These are phyloP conservation scores for Pilaira anomala DNA, from an alignment of 192 early-diverging fungal species.

Conservation along the genomic window DNA sequence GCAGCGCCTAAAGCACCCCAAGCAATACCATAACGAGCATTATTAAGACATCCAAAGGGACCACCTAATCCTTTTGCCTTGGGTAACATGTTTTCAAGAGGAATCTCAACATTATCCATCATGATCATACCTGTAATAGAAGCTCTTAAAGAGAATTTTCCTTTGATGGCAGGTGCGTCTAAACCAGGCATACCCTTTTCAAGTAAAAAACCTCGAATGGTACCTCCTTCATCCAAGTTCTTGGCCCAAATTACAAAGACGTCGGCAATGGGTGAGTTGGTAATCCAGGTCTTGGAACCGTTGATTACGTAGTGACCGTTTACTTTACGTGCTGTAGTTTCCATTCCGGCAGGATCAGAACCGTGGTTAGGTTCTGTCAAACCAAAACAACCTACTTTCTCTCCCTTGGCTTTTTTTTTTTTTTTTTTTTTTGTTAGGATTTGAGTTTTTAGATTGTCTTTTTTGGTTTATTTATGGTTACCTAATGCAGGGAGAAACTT, in stretches of 20 bases:
- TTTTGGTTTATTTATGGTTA: conserved; percentile 29
- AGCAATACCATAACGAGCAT: conserved; percentile 93
- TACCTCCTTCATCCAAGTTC: conserved; percentile 65
- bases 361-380: conserved; percentile 98
- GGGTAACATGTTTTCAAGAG: conserved; percentile 87
- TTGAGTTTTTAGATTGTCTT: conserved; percentile 4
- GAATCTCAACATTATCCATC: conserved; percentile 97
- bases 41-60: conserved; percentile 97
- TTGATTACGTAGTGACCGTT: conserved; percentile 74
- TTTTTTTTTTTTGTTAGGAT: no score
- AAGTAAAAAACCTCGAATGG: conserved; percentile 92
- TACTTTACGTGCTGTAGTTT: conserved; percentile 77
- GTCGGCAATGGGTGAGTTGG: conserved; percentile 97
- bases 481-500: conserved; percentile 89
- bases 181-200: conserved; percentile 85
- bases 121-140: conserved; percentile 97
- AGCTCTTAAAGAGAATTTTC: conserved; percentile 93
- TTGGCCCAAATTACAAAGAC: conserved; percentile 97
- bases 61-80: conserved; percentile 88
- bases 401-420: conserved; percentile 87
- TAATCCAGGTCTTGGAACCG: conserved; percentile 98
- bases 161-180: conserved; percentile 84
- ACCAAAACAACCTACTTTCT: conserved; percentile 89
- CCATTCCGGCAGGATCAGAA: conserved; percentile 90
- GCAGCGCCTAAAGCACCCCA: conserved; percentile 97